Evolutionary conservation across 805 yeast species (phyloP).

Genomic region (baker's yeast (Saccharomyces cerevisiae)): DNA sequence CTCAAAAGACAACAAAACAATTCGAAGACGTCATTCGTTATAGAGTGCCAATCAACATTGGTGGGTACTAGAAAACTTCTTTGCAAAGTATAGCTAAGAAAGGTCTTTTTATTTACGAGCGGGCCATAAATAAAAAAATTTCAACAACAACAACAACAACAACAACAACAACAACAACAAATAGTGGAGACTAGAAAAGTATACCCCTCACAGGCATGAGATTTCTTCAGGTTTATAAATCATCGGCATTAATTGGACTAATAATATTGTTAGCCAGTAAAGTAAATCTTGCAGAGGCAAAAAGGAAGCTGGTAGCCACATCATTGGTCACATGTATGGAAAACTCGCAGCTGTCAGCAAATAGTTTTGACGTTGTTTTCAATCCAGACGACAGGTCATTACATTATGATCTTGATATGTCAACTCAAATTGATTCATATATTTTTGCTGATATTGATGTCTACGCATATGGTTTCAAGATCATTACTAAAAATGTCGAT

Average conservation of each 20-base stretch:
- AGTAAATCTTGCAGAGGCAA: conserved; percentile 8
- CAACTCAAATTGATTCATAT: conserved; percentile 57
- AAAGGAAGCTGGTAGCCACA: conserved; percentile 44
- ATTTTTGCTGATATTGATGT: conserved; percentile 64
- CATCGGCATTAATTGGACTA: not conserved
- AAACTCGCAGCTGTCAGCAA: conserved; percentile 62
- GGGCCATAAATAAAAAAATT: not conserved
- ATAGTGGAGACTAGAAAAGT: not conserved
- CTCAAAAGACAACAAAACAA: not conserved
- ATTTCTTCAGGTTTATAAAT: not conserved
- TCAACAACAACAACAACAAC: too few species aligned
- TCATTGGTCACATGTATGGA: conserved; percentile 86
- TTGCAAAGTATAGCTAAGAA: not conserved
- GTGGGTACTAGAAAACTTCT: not conserved
- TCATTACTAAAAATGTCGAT: conserved; percentile 50
- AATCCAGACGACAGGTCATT: conserved; percentile 64
- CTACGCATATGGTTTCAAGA: conserved; percentile 77
- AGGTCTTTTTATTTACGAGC: not conserved
- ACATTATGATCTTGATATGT: conserved; percentile 59
- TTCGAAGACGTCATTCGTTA: not conserved
- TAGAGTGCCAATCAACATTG: not conserved
- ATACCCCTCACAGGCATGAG: not conserved
- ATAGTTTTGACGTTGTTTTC: conserved; percentile 65
- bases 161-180: not conserved
- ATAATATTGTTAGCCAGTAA: not conserved